These are phyloP conservation scores for Raddia guianensis DNA, from an alignment of 176 grass and related monocot genomes.

Conservation along the genomic window DNA sequence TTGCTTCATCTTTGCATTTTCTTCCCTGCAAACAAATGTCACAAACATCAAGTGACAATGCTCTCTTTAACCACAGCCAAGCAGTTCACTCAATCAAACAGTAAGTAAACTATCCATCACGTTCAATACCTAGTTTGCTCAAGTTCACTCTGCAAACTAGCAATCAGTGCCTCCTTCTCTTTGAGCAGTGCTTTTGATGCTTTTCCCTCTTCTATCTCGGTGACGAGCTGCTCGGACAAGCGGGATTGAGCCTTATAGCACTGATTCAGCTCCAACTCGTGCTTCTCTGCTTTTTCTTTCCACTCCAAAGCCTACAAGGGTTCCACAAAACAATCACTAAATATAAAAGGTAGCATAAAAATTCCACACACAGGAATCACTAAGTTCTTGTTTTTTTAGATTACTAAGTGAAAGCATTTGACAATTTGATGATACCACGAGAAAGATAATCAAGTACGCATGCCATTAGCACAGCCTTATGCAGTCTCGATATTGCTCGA, in stretches of 20 bases:
- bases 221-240: conserved; percentile 74
- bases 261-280: conserved; percentile 84
- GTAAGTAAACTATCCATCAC: conserved; percentile 27
- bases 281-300: conserved; percentile 92
- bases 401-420: not conserved
- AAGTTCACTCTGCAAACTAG: conserved; percentile 63
- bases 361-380: not conserved
- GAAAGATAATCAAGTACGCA: not conserved
- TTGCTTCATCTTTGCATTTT: conserved; percentile 71
- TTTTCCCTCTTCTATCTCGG: conserved; percentile 71
- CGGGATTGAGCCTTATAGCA: conserved; percentile 87
- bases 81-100: conserved; percentile 14
- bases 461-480: conserved; percentile 1
- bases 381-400: not conserved
- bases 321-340: conserved; percentile 13
- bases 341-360: conserved; percentile 16
- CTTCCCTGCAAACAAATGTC: conserved; percentile 59
- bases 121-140: conserved; percentile 68
- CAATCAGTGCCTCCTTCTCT: conserved; percentile 71
- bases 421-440: not conserved
- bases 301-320: conserved; percentile 71
- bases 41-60: conserved; percentile 21
- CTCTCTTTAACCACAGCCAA: conserved; percentile 27
- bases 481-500: not conserved
- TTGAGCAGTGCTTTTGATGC: conserved; percentile 60